Conservation (phyloP, 2,329 filamentous ascomycete genomes). For the Fusarium sublunatum region DNA sequence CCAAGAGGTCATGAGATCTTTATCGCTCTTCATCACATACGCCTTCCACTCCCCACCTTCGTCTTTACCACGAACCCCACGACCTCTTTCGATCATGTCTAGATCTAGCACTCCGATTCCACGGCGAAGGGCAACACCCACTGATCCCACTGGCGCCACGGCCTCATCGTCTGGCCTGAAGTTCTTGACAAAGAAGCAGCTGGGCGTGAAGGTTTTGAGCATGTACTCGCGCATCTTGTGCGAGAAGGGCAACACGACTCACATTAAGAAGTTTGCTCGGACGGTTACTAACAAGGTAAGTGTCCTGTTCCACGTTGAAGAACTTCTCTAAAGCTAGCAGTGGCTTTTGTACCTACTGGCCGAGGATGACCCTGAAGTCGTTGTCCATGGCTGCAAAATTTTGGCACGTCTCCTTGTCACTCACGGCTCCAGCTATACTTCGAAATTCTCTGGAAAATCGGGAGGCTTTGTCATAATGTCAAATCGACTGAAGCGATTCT, state of each 20-base stretch:
- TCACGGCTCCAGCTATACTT: constrained; percentile 83
- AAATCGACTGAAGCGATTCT: constrained; percentile 84
- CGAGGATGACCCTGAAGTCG: constrained; percentile 85
- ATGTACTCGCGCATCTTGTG: constrained; percentile 85
- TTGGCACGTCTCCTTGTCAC: constrained; percentile 84
- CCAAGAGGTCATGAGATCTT: constrained; percentile 83
- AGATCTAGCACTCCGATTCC: constrained; percentile 56
- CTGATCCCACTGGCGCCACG: constrained; percentile 49
- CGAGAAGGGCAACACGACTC: constrained; percentile 72
- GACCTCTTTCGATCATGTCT: constrained; percentile 53
- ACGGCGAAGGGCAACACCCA: constrained; percentile 51
- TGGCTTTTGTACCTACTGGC: constrained; percentile 93
- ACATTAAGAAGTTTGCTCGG: constrained; percentile 88
- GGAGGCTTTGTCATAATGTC: constrained; percentile 91
- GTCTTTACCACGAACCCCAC: constrained; percentile 64
- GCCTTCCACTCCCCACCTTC: constrained; percentile 74
- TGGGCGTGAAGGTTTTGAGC: constrained; percentile 79
- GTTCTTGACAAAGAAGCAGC: constrained; percentile 71
- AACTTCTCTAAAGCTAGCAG: constrained; percentile 56
- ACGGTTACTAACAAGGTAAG: constrained; percentile 93
- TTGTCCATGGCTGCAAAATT: constrained; percentile 84
- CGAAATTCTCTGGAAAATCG: constrained; percentile 84
- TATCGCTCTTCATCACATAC: constrained; percentile 94
- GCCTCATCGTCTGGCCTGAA: constrained; percentile 48
- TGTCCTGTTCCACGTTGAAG: rapidly evolving